Evolutionary conservation across 768 basidiomycete species (phyloP).

Genomic region (Lactarius akahatsu): DNA sequence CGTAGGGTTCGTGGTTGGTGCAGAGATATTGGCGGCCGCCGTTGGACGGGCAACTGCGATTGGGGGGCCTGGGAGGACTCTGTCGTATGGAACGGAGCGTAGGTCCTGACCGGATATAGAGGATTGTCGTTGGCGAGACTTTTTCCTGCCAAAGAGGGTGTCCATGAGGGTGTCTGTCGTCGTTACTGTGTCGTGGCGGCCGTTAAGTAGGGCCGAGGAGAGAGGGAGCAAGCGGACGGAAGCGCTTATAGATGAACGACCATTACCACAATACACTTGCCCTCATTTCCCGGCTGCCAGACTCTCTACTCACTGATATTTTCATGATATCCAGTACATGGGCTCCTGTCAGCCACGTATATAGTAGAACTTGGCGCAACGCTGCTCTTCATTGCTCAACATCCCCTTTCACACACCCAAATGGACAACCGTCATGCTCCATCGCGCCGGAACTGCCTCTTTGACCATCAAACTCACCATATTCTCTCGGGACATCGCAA

Average conservation of each 20-base stretch:
- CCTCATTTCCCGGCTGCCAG: slow-evolving; percentile 23
- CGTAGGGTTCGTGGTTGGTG: slow-evolving; percentile 80
- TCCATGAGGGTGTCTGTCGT: slow-evolving; percentile 47
- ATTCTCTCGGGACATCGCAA: too few relatives aligned
- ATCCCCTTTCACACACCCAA: slow-evolving; percentile 19
- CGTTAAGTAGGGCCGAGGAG: not conserved
- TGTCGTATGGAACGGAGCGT: slow-evolving; percentile 72
- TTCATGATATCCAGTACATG: not conserved
- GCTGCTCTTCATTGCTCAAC: slow-evolving; percentile 22
- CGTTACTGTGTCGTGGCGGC: slow-evolving; percentile 2
- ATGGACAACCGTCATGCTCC: slow-evolving; percentile 24
- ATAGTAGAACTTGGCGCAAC: slow-evolving; percentile 23
- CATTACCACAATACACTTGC: slow-evolving; percentile 6
- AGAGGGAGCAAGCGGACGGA: not conserved
- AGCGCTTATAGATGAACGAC: not conserved
- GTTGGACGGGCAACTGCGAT: slow-evolving; percentile 45
- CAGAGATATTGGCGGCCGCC: slow-evolving; percentile 54
- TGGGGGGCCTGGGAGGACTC: slow-evolving; percentile 59
- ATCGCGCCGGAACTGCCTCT: slow-evolving; percentile 19
- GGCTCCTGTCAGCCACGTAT: slow-evolving; percentile 19
- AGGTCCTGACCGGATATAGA: slow-evolving; percentile 62
- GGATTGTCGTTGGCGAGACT: slow-evolving; percentile 55
- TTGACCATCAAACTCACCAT: slow-evolving; percentile 7
- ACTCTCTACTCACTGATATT: slow-evolving; percentile 20
- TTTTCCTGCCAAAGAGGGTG: slow-evolving; percentile 61